Percentiles rank a stretch among this genome's conserved stretches.
Evolutionary conservation across 768 basidiomycete species (phyloP).

Genomic region (Leccinum incarnatum): DNA sequence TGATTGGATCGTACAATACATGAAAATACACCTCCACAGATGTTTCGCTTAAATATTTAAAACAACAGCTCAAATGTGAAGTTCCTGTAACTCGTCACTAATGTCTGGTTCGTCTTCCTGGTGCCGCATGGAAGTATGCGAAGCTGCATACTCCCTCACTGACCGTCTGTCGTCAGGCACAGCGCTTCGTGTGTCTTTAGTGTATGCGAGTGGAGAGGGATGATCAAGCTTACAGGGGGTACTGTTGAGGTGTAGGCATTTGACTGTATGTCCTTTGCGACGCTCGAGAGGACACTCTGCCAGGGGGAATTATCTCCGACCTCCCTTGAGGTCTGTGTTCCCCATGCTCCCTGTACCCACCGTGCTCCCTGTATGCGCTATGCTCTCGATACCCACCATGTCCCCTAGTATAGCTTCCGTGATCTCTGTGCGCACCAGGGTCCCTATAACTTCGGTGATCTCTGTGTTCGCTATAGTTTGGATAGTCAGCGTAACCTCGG

Average conservation of each 20-base stretch:
- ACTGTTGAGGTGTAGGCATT: constrained; percentile 12
- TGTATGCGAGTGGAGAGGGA: neutral
- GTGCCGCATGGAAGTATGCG: constrained; percentile 15
- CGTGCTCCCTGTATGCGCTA: constrained; percentile 8
- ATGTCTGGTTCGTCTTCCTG: constrained; percentile 24
- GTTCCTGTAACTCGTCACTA: constrained; percentile 18
- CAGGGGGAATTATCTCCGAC: constrained; percentile 16
- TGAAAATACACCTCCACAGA: constrained; percentile 4
- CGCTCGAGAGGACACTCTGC: constrained; percentile 25
- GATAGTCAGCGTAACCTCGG: constrained; percentile 17
- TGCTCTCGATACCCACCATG: constrained; percentile 17
- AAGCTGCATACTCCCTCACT: constrained; percentile 18
- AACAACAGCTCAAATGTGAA: constrained; percentile 20
- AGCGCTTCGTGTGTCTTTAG: constrained; percentile 17
- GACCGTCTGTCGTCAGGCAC: constrained; percentile 28
- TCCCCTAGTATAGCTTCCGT: constrained; percentile 8
- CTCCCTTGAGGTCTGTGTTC: constrained; percentile 12
- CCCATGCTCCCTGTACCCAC: constrained; percentile 15
- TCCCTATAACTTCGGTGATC: constrained; percentile 13
- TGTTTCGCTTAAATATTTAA: constrained; percentile 6
- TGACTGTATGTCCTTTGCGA: constrained; percentile 28
- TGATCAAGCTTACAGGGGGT: constrained; percentile 17
- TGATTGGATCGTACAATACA: neutral
- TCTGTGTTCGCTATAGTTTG: constrained; percentile 15
- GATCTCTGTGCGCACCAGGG: constrained; percentile 5